A percentile compares a stretch with the other conserved stretches of the same genome.
These are phyloP conservation scores for Lentinus brumalis DNA, from an alignment of 768 basidiomycete genomes.

Conservation along the genomic window DNA sequence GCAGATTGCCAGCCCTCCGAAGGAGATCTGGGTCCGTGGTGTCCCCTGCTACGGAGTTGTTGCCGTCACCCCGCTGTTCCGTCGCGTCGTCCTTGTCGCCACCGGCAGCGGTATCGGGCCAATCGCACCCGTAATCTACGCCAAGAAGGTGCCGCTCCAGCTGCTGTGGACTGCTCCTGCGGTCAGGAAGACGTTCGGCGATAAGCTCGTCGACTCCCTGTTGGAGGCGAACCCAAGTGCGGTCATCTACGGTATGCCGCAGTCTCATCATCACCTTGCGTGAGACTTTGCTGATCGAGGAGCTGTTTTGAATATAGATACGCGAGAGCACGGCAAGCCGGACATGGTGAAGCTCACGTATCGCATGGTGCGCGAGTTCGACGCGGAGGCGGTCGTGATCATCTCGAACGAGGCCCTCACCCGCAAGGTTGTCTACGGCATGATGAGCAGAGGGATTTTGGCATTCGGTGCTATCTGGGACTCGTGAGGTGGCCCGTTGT, in stretches of 20 bases:
- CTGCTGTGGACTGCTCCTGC: conserved; percentile 61
- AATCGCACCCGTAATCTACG: conserved; percentile 53
- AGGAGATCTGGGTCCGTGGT: conserved; percentile 57
- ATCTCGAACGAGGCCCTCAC: conserved; percentile 59
- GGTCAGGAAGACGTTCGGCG: conserved; percentile 58
- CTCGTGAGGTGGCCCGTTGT: conserved; percentile 34
- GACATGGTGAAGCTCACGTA: conserved; percentile 36
- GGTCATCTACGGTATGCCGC: conserved; percentile 50
- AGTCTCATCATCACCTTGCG: not conserved
- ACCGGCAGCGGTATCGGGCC: conserved; percentile 59
- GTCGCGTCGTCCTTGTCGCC: conserved; percentile 54
- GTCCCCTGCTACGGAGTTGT: conserved; percentile 54
- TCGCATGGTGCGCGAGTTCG: conserved; percentile 32
- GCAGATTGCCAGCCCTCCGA: conserved; percentile 51
- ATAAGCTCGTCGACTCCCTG: conserved; percentile 55
- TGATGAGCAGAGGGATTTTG: conserved; percentile 56
- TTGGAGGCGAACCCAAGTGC: conserved; percentile 50
- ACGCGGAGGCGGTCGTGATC: conserved; percentile 50
- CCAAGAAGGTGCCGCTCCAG: conserved; percentile 46
- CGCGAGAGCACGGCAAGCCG: conserved; percentile 33
- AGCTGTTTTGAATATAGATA: conserved; percentile 14
- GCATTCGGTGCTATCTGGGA: conserved; percentile 63
- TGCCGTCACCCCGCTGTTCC: conserved; percentile 53
- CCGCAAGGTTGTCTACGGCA: conserved; percentile 50
- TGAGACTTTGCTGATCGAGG: not conserved